Evolutionary conservation across 768 basidiomycete genomes (phyloP), one percentile per base, ranked within the genome.

Genomic region (Suillus tomentosus): DNA sequence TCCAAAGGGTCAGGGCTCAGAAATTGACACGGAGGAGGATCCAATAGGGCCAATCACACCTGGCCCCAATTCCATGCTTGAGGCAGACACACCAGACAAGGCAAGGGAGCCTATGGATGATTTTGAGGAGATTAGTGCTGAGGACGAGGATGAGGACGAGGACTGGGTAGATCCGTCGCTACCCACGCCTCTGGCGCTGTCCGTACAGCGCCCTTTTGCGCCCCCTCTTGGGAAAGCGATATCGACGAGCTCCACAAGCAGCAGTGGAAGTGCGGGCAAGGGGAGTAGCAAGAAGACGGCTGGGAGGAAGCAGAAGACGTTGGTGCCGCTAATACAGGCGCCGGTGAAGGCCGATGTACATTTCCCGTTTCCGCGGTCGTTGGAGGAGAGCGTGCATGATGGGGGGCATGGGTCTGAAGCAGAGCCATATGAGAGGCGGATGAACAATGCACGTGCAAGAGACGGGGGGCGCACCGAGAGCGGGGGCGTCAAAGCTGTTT

Each of bases 391-490:
- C 74, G 61, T 78, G 72, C 31, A 72, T 45, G 70, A 73, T 63
- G 40, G 45, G 27, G 70, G 72, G 73, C 40, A 70, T 77, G 37
- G 24, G 15, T 42, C 57, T 2, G 57, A 58, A 13, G 40, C 57
- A 17, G 57, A 58, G 24, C 57, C 57, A 27, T 66, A 79, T 76
- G 76, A 74, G 65, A 77, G 70, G 64, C 80, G 89, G 77, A 90
- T 92, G 90, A 87, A 90, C 71, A 87, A 83, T 3, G 84, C 87
- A 34, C 84, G 89, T 48, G 92, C 87, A 56, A 81, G 90, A 63
- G 90, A 93, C 74, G 91, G 92, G 3, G 92, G 92, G 45, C 80
- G 91, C 68, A 94, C 92, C 66, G 90, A 92, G 78, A 94, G 91
- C 70, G 91, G 91, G 2, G 92, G 92, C n/a, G 90, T 94, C 37